Base-by-base conservation (phyloP, 75 land plant species). In the Chamaecyparis obtusa region DNA sequence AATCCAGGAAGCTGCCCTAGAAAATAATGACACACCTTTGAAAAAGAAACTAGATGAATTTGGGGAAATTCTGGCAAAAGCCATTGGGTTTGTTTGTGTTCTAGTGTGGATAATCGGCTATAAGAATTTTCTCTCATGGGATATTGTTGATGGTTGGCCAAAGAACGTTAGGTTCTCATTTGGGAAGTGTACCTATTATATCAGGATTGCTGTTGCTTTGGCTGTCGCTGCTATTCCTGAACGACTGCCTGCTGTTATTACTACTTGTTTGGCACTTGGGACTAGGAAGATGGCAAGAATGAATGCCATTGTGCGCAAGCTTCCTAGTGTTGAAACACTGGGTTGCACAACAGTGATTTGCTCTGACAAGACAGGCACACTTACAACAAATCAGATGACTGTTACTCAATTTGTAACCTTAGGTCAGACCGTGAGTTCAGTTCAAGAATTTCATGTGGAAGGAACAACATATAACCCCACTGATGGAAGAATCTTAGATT, bases 191-290 rank as follows among this genome's bases (percentile, higher is more conserved):
- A 94, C 97, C 3, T 97, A 97, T 56, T 95, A 97, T 88, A 93
- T 97, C 82, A 92, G 95, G 87, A 94, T 95, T 71, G 95, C 99
- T 56, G 95, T 97, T 44, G 97, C 99, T 3, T 87, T 97, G 27
- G 99, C 99, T 4, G 97, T 97, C 15, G 99, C 99, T 78, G 97
- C 99, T 24, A 97, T 97, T 32, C 97, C 99, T 11, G 99, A 97
- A 88, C 97, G 99, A 36, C 90, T 97, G 33, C 99, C 99, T 71
- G 96, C 99, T 41, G 97, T 97, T 2, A 97, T 97, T 35, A 95
- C 99, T 17, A 97, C 99, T 21, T 95, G 96, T 79, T 87, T 97
- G 60, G 99, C 99, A 30, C 87, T 97, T 55, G 99, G 99, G 46
- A 97, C 99, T 3, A 86, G 93, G 77, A 97, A 97, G 86, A 97